Conservation (phyloP, 495 filamentous ascomycete species). For the Bombardia bombarda region DNA sequence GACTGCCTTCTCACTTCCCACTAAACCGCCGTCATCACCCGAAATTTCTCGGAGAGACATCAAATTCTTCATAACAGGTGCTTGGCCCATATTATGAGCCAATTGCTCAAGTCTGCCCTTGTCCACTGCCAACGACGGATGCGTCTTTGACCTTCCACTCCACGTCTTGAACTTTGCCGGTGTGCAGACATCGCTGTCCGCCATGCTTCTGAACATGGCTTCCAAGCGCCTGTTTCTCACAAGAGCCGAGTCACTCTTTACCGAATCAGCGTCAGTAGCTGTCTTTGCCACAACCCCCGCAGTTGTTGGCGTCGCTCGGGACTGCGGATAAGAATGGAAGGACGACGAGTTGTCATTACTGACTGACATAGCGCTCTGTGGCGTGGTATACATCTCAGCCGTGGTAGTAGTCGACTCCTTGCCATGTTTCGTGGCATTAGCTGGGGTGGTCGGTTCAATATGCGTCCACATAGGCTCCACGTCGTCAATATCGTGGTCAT, state of each 20-base stretch:
- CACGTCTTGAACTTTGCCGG: not conserved
- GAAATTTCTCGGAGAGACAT: not conserved
- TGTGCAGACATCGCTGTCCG: not conserved
- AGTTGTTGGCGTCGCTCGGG: not conserved
- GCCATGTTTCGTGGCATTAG: not conserved
- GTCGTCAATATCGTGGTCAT: not conserved
- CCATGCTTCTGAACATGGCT: not conserved
- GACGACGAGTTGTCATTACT: slow-evolving; percentile 13
- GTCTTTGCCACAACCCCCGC: not conserved
- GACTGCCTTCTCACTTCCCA: not conserved
- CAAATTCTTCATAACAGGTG: not conserved
- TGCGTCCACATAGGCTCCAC: not conserved
- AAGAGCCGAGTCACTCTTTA: not conserved
- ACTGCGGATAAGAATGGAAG: slow-evolving; percentile 18
- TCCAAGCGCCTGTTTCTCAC: not conserved
- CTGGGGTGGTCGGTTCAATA: not conserved
- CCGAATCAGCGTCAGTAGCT: not conserved
- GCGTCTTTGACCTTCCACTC: not conserved
- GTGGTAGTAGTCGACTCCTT: slow-evolving; percentile 9
- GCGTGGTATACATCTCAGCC: slow-evolving; percentile 15
- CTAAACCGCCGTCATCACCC: not conserved
- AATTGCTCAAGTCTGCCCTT: not conserved
- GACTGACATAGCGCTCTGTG: slow-evolving; percentile 10
- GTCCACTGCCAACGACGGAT: not conserved
- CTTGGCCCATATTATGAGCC: not conserved